Base-by-base conservation (phyloP, 2,329 filamentous ascomycete genomes). In the Diaporthe amygdali region DNA sequence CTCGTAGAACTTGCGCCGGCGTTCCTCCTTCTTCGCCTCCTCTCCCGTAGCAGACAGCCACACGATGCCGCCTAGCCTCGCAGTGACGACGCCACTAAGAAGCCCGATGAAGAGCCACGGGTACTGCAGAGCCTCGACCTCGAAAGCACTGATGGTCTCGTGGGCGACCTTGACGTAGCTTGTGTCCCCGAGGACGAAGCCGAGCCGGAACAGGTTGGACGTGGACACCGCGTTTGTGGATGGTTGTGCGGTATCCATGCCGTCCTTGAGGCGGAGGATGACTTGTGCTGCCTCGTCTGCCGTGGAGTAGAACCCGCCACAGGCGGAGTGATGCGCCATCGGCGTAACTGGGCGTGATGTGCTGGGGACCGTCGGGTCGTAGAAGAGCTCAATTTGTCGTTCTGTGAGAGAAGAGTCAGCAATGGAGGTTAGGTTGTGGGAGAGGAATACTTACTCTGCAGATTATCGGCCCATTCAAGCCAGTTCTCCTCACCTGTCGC, bases 241-340 rank as follows among this genome's bases (percentile, higher is more conserved):
- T 0, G 96, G 96, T 72, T 96, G 92, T 1, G 94, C 92, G 6
- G 94, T 94, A 81, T 99, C 96, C 88, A 98, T 98, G 74, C 95
- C 96, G 74, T 97, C 94, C 82, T 99, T 99, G 63, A 98, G 88
- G 30, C 96, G 92, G 72, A 98, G 89, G 71, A 98, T 92, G 34
- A 92, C 88, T 76, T 95, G 90, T 0, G 90, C 84, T 12, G 92
- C 90, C 51, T 87, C 82, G 15, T 85, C 82, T 5, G 87, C 83
- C 1, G 93, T 95, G 5, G 91, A 91, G 83, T 93, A 96, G 86
- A 96, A 96, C 39, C 89, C 94, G 51, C 89, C 89, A 32, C 83
- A 84, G 41, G 80, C 79, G 39, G 82, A 81, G 71, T 81, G 80
- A 9, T 76, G 76, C 10, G 73, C 73, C 27, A 75, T 73, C 0